Evolutionary conservation across 331 rosid genomes (phyloP).

Genomic region (Quercus tomentella): DNA sequence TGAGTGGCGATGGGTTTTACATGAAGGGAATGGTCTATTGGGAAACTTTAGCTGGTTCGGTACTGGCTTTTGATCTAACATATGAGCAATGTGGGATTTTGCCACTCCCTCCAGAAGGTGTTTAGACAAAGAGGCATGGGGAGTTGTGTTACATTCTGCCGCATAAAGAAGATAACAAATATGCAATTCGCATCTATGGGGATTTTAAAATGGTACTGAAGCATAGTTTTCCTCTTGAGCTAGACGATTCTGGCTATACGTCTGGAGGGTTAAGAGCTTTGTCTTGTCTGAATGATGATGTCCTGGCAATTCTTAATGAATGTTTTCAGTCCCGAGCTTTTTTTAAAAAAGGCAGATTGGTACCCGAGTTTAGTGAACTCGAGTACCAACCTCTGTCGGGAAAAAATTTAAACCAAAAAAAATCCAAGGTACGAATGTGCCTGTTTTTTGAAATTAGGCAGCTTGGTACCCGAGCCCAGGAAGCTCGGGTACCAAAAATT

Average conservation of each 20-base stretch:
- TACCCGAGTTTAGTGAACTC: too few species aligned
- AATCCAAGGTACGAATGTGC: too few species aligned
- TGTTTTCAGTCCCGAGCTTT: too few species aligned
- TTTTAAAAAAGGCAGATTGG: too few species aligned
- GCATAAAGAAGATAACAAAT: background rate
- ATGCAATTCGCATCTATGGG: conserved; percentile 23
- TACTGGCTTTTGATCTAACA: conserved; percentile 27
- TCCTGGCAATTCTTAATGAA: too few species aligned
- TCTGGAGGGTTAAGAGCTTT: conserved; percentile 11
- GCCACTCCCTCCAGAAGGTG: conserved; percentile 23
- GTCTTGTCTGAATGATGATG: conserved; percentile 21
- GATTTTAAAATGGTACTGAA: conserved; percentile 27
- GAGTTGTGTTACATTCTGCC: conserved; percentile 34
- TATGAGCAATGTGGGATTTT: conserved; percentile 24
- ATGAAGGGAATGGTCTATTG: conserved; percentile 21
- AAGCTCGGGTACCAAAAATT: too few species aligned
- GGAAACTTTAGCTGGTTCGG: conserved; percentile 23
- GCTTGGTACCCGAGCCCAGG: too few species aligned
- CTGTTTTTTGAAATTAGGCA: too few species aligned
- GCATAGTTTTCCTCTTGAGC: background rate
- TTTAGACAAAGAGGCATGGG: conserved; percentile 13
- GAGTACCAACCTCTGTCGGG: too few species aligned
- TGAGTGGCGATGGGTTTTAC: conserved; percentile 25
- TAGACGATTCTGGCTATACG: background rate
- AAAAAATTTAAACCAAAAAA: too few species aligned